Evolutionary conservation across 2,329 filamentous ascomycete species (phyloP), one percentile per base, ranked within the genome.

Genomic region (Triangularia verruculosa): DNA sequence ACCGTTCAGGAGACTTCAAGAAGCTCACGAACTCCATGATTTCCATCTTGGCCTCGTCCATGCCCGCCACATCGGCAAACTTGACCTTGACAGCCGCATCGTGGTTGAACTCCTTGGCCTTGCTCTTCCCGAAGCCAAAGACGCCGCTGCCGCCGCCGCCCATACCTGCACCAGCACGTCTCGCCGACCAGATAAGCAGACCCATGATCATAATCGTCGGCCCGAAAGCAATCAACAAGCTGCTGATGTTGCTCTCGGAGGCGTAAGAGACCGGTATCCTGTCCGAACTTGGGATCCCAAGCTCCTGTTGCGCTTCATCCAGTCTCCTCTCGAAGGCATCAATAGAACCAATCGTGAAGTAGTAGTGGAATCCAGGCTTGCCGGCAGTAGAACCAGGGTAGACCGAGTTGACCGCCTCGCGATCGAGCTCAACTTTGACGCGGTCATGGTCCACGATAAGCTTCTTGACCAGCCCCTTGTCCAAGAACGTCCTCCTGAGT

Each of bases 21-120:
- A 99, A 99, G 75, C 90, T 93, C 70, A 99, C 95, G 72, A 99
- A 99, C 78, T 99, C 95, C 93, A 98, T 97, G 70, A 99, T 99
- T 78, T 99, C 95, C 62, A 88, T 83, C 83, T 99, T 99, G 63
- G 95, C 95, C 79, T 99, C 95, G 75, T 99, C 95, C 88, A 98
- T 94, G 70, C 95, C 95, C 51, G 95, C 95, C 52, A 99, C 95
- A 75, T 99, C 95, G 55, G 91, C 83, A 75, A 99, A 99, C 78
- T 97, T 98, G 77, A 96, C 93, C 79, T 96, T 97, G 80, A 99
- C 86, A 63, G 95, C 92, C 11, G 91, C 92, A 81, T 99, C 95
- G 70, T 97, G 93, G 76, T 97, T 99, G 83, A 98, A 99, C 72
- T 91, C 90, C 82, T 97, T 98, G 25, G 95, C 95, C 72, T 92